These are phyloP conservation scores for Wickerhamomyces chaumierensis DNA, from an alignment of 805 yeast species.

Conservation along the genomic window DNA sequence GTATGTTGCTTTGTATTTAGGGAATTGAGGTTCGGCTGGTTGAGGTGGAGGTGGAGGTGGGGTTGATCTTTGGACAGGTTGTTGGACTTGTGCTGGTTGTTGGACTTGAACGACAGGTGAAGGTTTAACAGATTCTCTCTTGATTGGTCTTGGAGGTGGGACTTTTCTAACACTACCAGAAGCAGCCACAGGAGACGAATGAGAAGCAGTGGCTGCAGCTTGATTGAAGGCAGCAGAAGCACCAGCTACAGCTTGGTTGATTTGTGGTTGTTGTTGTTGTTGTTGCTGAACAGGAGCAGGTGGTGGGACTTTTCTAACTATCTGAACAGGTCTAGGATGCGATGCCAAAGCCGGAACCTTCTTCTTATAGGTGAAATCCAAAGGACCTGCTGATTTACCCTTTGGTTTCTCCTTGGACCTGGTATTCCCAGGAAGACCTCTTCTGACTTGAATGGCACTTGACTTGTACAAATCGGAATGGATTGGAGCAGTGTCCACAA, in stretches of 20 bases:
- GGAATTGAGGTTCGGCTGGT: slow-evolving; percentile 48
- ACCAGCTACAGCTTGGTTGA: slow-evolving; percentile 14
- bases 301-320: slow-evolving; percentile 18
- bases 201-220: slow-evolving; percentile 15
- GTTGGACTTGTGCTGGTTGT: slow-evolving; percentile 55
- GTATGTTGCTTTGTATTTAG: slow-evolving; percentile 75
- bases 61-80: slow-evolving; percentile 48
- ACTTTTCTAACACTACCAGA: too few species aligned
- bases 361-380: slow-evolving; percentile 21
- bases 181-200: too few species aligned
- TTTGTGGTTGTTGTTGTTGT: slow-evolving; percentile 6
- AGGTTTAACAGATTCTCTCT: slow-evolving; percentile 18
- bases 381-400: slow-evolving; percentile 24
- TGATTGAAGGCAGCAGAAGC: slow-evolving; percentile 30
- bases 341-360: slow-evolving; percentile 1
- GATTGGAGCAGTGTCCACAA: slow-evolving; percentile 51
- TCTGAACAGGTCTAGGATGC: too few species aligned
- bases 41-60: slow-evolving; percentile 72
- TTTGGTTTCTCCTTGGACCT: slow-evolving; percentile 68
- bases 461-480: slow-evolving; percentile 77
- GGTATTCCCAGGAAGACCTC: slow-evolving; percentile 68
- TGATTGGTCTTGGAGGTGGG: slow-evolving; percentile 19
- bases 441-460: slow-evolving; percentile 69
- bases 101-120: slow-evolving; percentile 26
- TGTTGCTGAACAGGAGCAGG: slow-evolving; percentile 12